A percentile compares a stretch with the other conserved stretches of the same genome.
Evolutionary conservation across 108 stramenopile species (phyloP).

Genomic region (Asterionellopsis glacialis): DNA sequence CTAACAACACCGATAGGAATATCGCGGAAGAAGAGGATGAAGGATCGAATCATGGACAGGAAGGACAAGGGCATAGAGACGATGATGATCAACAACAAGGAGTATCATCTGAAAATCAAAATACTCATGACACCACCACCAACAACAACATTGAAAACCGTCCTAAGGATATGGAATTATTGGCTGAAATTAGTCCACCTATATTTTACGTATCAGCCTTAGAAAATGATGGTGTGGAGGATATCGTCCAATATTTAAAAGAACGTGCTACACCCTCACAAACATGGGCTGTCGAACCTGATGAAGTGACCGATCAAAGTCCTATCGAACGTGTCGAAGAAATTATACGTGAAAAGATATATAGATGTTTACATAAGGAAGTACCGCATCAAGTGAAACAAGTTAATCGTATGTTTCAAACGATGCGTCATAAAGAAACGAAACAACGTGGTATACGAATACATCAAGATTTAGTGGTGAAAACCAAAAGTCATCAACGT

Average conservation of each 20-base stretch:
- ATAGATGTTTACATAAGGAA: conserved; percentile 80
- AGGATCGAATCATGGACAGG: no score
- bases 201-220: conserved; percentile 69
- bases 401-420: conserved; percentile 40
- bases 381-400: conserved; percentile 61
- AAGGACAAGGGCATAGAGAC: conserved; percentile 15
- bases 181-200: conserved; percentile 46
- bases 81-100: no score
- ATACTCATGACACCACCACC: no score
- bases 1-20: background rate
- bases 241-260: conserved; percentile 71
- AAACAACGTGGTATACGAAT: conserved; percentile 18
- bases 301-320: conserved; percentile 47
- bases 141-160: no score
- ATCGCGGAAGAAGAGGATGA: background rate
- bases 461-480: conserved; percentile 74
- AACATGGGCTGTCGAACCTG: no score
- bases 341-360: conserved; percentile 91
- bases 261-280: conserved; percentile 57
- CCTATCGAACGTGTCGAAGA: conserved; percentile 59
- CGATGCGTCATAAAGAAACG: no score
- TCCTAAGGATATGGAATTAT: conserved; percentile 20
- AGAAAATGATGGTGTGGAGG: conserved; percentile 76
- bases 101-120: conserved; percentile 10
- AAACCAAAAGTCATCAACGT: conserved; percentile 65